Percentiles rank a stretch among this genome's conserved stretches.
Conservation (phyloP, 805 yeast genomes). For the Candida insectorum region DNA sequence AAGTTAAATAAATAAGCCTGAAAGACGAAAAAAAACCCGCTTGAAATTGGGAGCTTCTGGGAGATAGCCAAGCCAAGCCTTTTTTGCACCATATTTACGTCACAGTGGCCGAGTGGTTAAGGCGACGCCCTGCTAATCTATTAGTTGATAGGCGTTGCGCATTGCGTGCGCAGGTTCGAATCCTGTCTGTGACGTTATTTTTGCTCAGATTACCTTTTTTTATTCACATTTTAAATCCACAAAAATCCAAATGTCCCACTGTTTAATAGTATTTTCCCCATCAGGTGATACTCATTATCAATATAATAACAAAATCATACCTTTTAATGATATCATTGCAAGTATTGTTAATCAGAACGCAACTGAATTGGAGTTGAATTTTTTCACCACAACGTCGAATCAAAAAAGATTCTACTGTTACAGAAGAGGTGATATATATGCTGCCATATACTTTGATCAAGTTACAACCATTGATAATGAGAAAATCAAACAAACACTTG, state of each 20-base stretch:
- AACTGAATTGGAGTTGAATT: slow-evolving; percentile 29
- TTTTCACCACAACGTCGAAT: slow-evolving; percentile 26
- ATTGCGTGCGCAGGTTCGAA: slow-evolving; percentile 92
- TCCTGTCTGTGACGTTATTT: slow-evolving; percentile 95
- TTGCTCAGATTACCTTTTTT: slow-evolving; percentile 16
- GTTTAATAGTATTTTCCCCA: slow-evolving; percentile 31
- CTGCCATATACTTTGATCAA: slow-evolving; percentile 36
- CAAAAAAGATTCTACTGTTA: slow-evolving; percentile 35
- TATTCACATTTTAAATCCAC: not conserved
- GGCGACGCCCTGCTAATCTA: slow-evolving; percentile 81
- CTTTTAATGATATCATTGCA: slow-evolving; percentile 38
- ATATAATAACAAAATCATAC: slow-evolving; percentile 30
- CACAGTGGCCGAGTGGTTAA: slow-evolving; percentile 91
- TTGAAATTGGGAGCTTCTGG: too few relatives aligned
- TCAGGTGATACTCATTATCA: slow-evolving; percentile 37
- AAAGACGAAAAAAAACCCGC: too few relatives aligned
- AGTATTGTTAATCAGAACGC: slow-evolving; percentile 32
- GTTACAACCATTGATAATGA: slow-evolving; percentile 39
- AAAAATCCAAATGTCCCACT: slow-evolving; percentile 33
- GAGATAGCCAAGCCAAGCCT: too few relatives aligned
- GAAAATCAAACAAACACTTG: slow-evolving; percentile 28
- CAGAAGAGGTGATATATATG: slow-evolving; percentile 23
- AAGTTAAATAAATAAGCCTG: too few relatives aligned
- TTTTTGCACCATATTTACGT: too few relatives aligned
- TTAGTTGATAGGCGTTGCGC: slow-evolving; percentile 44